Evolutionary conservation across 148 eudicot species (phyloP), one percentile per base, ranked within the genome.

Genomic region (Persicaria maculosa): DNA sequence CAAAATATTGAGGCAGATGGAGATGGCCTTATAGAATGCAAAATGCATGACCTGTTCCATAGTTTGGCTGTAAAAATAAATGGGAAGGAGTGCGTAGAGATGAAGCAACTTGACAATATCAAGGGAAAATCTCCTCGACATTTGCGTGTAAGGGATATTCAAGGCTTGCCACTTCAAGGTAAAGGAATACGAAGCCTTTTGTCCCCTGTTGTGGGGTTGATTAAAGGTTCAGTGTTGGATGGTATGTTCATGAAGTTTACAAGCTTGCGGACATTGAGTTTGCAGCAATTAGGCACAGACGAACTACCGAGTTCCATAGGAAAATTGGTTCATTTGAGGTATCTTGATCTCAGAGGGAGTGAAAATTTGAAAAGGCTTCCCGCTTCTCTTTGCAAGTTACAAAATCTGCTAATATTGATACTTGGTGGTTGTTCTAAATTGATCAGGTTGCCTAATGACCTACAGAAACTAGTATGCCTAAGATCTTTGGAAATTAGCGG

Each of bases 401-500:
- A 75, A 67, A 69, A 77, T 58, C 36, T 81, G 58, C 78, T 77
- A 48, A 74, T 72, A 4, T 74, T 81, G n/a, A 45, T 47, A 0
- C 72, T 81, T 5, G 45, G 45, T 55, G 45, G 0, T 4, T 81
- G 80, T 57, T 9, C 4, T 2, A 12, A n/a, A 1, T 54, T 81
- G 20, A 22, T 47, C 19, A 16, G 71, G 54, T 45, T 81, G 36
- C 78, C 83, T 5, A 6, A 5, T 9, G 15, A 62, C 19, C 43
- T 64, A 14, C 47, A 55, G 1, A 71, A 50, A 22, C 36, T 81
- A 67, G 46, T 17, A n/a, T 52, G 20, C 71, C 67, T 81, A 31
- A 31, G 40, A 31, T 31, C 1, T 31, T 31, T 31, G 40, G 40
- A 31, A 31, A 31, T 31, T 31, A 31, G 40, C 40, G 2, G 3